Evolutionary conservation across 1,284 basidiomycete genomes (phyloP), one percentile per base, ranked within the genome.

Genomic region (Porodaedalea pini): DNA sequence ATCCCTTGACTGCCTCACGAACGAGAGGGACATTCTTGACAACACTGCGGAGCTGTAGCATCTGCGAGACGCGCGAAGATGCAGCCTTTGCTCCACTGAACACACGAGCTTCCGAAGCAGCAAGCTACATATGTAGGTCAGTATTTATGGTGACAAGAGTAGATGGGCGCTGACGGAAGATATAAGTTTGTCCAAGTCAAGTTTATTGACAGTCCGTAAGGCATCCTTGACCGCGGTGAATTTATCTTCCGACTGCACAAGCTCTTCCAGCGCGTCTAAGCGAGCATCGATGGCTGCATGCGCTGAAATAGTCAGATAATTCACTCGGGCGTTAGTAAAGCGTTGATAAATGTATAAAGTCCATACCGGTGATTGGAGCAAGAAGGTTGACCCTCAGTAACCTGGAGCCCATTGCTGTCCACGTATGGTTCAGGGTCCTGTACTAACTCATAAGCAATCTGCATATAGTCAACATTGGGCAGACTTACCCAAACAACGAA

Each of bases 151-250:
- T 40, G 37, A 39, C 23, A 10, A 44, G 40, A 25, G 13, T 29
- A 34, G 25, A n/a, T 25, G 2, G 36, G 31, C 4, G 63, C 76
- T 37, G 66, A 91, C 91, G 19, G 81, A 82, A 39, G 81, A 80
- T 32, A 95, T 89, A 4, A 97, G 75, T 67, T 90, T 94, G 70
- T 98, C 95, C 25, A 95, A 79, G 66, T 98, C 94, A 66, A 90
- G 77, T 69, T 90, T 90, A 62, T 85, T 84, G 40, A 92, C 72
- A 2, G 77, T 69, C 65, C 84, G 88, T 51, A 96, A 75, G 1
- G 82, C 86, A 61, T 85, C 80, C 56, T 83, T 81, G 45, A 92
- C 75, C 17, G 82, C 80, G 1, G 76, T 82, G 67, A 90, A 93
- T 27, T 77, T 78, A 55, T 90, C 88, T 71, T 94, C 90, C 5